Conservation (phyloP, 495 filamentous ascomycete genomes). For the Hyphodiscus hymeniophilus region DNA sequence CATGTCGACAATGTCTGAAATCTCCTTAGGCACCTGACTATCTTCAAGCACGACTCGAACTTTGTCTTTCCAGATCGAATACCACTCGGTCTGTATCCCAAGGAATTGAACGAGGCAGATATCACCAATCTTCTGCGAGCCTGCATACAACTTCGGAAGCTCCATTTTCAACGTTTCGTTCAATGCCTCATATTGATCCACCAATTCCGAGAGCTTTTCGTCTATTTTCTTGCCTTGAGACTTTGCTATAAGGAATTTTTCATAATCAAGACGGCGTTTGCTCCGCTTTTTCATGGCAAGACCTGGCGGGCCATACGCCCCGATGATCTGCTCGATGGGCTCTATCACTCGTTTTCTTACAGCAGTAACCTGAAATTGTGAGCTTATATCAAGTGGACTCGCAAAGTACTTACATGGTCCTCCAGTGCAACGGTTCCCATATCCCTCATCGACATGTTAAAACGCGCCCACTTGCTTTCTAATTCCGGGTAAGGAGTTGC, state of each 20-base stretch:
- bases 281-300: conserved; percentile 85
- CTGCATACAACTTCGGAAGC: conserved; percentile 71
- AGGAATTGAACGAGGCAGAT: conserved; percentile 75
- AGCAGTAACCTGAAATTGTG: conserved; percentile 49
- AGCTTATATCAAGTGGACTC: background rate
- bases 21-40: conserved; percentile 51
- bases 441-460: conserved; percentile 73
- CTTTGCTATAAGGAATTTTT: conserved; percentile 51
- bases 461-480: conserved; percentile 84
- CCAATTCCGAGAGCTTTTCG: conserved; percentile 71
- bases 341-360: conserved; percentile 78
- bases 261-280: conserved; percentile 83
- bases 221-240: conserved; percentile 75
- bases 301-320: conserved; percentile 71
- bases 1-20: conserved; percentile 56
- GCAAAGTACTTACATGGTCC: conserved; percentile 63
- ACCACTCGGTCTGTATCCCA: conserved; percentile 74
- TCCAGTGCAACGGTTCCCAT: conserved; percentile 68
- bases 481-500: conserved; percentile 64
- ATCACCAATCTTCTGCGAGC: conserved; percentile 73
- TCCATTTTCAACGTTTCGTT: conserved; percentile 92
- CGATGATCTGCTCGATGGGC: conserved; percentile 74
- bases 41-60: conserved; percentile 64
- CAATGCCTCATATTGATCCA: conserved; percentile 78
- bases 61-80: conserved; percentile 68